Evolutionary conservation across 331 rosid species (phyloP), one percentile per base, ranked within the genome.

Genomic region (Malus hybrid): DNA sequence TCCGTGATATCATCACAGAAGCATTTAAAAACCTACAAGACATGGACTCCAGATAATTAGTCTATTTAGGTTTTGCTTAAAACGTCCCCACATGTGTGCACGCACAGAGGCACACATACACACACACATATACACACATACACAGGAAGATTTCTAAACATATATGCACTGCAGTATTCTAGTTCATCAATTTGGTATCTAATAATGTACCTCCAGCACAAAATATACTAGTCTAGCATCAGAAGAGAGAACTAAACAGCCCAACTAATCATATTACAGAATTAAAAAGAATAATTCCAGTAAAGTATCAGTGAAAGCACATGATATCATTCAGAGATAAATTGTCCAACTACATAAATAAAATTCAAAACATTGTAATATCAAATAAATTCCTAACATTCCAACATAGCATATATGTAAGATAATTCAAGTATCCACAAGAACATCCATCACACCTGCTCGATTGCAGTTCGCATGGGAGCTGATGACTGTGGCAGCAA

Each of bases 401-500:
- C 16, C 73, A 74, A 63, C 60, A 58, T 46, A 7, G 57, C 75
- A 30, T 32, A 22, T 18, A 39, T 19, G 20, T 10, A 68, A 46
- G 5, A 60, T n/a, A 39, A 79, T 22, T 22, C 69, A 29, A 55
- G 73, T 63, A 83, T n/a, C 50, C 57, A 48, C 72, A 72, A 64
- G 56, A 19, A 34, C 18, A 28, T 22, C 26, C 44, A 73, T 62
- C 74, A 71, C 22, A 91, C 99, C 99, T 90, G 99, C 84, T 94
- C 99, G 72, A 92, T 94, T 66, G 97, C 86, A 81, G 97, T 79
- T 68, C 96, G 90, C 93, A 89, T 80, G 46, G 93, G 93, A 71
- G 91, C 89, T 33, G 99, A 86, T 73, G 99, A 90, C 84, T 92
- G 90, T 55, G 96, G 99, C 73, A 94, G 89, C 83, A 92, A 80